Percentiles rank a stretch among this genome's conserved stretches.
Conservation (phyloP, 345 rosid species). For the Litchi chinensis region DNA sequence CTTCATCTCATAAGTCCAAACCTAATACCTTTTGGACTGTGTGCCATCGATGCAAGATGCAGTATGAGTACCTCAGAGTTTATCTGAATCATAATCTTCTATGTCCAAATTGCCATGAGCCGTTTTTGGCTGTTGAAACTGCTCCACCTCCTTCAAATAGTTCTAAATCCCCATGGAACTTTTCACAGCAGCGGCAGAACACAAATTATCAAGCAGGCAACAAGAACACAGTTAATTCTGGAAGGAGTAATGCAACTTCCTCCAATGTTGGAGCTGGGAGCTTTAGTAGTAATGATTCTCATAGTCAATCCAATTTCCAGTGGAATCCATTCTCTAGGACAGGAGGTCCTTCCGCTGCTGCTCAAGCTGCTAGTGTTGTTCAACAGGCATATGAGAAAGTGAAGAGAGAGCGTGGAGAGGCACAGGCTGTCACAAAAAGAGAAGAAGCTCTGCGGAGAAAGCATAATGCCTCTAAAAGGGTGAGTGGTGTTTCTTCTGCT, state of each 20-base stretch:
- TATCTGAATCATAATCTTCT: slow-evolving; percentile 54
- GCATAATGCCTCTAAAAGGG: slow-evolving; percentile 38
- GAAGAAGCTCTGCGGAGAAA: slow-evolving; percentile 46
- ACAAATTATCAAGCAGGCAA: slow-evolving; percentile 39
- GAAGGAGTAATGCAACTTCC: slow-evolving; percentile 27
- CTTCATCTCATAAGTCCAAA: slow-evolving; percentile 34
- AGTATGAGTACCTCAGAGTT: slow-evolving; percentile 54
- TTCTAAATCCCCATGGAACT: slow-evolving; percentile 38
- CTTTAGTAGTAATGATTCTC: slow-evolving; percentile 29
- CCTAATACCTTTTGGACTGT: slow-evolving; percentile 63
- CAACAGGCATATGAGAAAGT: slow-evolving; percentile 60
- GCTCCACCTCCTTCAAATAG: slow-evolving; percentile 48
- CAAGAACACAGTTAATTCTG: slow-evolving; percentile 32
- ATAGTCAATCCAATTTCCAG: slow-evolving; percentile 40
- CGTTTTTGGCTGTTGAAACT: slow-evolving; percentile 53
- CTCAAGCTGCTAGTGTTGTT: slow-evolving; percentile 59
- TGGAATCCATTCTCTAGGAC: slow-evolving; percentile 53
- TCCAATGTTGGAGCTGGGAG: slow-evolving; percentile 25
- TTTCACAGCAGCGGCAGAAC: slow-evolving; percentile 40
- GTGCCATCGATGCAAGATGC: slow-evolving; percentile 63
- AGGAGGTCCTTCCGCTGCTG: slow-evolving; percentile 42
- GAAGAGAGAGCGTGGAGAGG: slow-evolving; percentile 59
- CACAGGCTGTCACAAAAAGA: slow-evolving; percentile 44
- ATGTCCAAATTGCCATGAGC: slow-evolving; percentile 60
- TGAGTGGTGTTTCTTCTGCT: slow-evolving; percentile 32